Percentiles rank a stretch among this genome's conserved stretches.
Conservation (phyloP, 495 filamentous ascomycete genomes). For the Pyrenopolyporus hunteri region DNA sequence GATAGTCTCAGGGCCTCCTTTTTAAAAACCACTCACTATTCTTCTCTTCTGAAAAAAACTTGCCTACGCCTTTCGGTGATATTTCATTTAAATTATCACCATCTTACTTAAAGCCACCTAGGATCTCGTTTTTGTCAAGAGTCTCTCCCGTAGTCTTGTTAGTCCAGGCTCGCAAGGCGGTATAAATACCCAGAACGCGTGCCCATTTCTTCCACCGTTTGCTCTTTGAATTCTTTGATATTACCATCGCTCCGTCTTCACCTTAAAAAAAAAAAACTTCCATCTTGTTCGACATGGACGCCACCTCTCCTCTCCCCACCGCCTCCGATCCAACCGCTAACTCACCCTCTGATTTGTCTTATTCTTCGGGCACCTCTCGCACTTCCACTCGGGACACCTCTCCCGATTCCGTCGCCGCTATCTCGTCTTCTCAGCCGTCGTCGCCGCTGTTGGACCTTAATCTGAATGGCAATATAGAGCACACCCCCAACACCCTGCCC, state of each 20-base stretch:
- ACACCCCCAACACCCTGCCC: constrained; percentile 10
- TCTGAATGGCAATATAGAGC: constrained; percentile 15
- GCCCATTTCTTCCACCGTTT: constrained; percentile 37
- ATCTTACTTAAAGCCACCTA: neutral
- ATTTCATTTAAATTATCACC: neutral
- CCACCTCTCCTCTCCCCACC: constrained; percentile 17
- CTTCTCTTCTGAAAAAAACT: constrained; percentile 1
- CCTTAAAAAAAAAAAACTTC: constrained; percentile 4
- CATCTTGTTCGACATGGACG: constrained; percentile 35
- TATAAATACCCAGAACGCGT: constrained; percentile 34
- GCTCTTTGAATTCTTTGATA: constrained; percentile 36
- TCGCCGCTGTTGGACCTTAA: constrained; percentile 31
- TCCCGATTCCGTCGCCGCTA: constrained; percentile 12
- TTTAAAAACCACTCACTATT: constrained; percentile 5
- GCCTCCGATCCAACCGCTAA: constrained; percentile 20
- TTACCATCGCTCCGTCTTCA: constrained; percentile 12
- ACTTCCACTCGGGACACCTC: constrained; percentile 35
- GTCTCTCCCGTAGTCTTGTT: constrained; percentile 16
- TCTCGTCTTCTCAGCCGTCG: constrained; percentile 4
- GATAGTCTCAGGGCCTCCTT: neutral
- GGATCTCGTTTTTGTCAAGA: neutral
- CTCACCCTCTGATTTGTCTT: constrained; percentile 36
- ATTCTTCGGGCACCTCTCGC: constrained; percentile 28
- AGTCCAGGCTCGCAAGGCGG: constrained; percentile 8
- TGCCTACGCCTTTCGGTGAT: neutral